phyloP scores from a whole-genome alignment of 202 grass and related monocot genomes.

The Setaria viridis region DNA sequence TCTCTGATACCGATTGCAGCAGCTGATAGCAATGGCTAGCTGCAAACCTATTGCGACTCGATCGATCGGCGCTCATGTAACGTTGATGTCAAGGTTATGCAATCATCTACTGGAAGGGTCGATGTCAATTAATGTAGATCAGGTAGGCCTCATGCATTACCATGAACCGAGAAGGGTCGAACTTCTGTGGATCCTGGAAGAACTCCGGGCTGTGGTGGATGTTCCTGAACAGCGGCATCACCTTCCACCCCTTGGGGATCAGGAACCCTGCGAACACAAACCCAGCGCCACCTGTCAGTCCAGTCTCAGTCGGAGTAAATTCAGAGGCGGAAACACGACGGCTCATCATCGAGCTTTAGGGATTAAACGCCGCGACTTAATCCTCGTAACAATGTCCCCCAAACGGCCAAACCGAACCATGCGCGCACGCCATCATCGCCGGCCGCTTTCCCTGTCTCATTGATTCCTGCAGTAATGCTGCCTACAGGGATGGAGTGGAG shows the following conservation, averaged over 20 bases:
- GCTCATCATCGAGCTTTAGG: background rate
- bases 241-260: conserved; percentile 99
- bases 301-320: background rate
- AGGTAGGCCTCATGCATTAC: conserved; percentile 24
- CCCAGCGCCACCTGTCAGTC: background rate
- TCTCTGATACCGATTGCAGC: background rate
- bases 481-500: conserved; percentile 11
- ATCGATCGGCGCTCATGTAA: background rate
- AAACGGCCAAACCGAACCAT: background rate
- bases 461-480: conserved; percentile 14
- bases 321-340: background rate
- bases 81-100: background rate
- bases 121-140: too few relatives aligned
- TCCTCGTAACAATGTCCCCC: conserved; percentile 3
- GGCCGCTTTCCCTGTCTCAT: background rate
- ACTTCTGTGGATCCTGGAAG: conserved; percentile 69
- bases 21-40: background rate
- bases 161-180: conserved; percentile 87
- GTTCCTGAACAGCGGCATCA: conserved; percentile 94
- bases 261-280: conserved; percentile 60
- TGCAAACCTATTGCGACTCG: background rate
- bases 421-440: background rate
- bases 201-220: conserved; percentile 82
- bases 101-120: background rate
- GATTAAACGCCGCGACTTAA: background rate